These are phyloP conservation scores for Cudoniella acicularis DNA, from an alignment of 495 filamentous ascomycete genomes.

Conservation along the genomic window DNA sequence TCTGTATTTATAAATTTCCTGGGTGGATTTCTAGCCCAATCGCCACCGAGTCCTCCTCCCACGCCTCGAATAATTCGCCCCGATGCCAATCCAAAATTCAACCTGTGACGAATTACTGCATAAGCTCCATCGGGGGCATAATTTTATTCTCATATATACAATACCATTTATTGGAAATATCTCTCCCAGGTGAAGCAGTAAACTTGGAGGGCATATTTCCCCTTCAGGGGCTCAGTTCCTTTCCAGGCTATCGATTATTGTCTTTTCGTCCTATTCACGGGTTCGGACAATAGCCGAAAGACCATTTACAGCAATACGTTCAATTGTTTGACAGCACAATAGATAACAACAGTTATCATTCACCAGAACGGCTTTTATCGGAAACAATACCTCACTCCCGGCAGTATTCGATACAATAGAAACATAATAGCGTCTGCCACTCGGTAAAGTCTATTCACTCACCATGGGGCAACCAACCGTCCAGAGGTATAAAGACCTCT, in stretches of 20 bases:
- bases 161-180: background rate
- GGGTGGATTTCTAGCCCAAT: background rate
- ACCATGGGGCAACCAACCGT: background rate
- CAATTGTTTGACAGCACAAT: background rate
- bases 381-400: background rate
- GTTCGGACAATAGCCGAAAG: slow-evolving; percentile 1
- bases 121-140: slow-evolving; percentile 21
- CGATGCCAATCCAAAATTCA: slow-evolving; percentile 13
- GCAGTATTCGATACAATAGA: background rate
- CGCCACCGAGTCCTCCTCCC: background rate
- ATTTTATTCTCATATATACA: slow-evolving; percentile 25
- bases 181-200: slow-evolving; percentile 5
- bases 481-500: background rate
- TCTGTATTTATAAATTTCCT: background rate
- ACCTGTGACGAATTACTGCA: slow-evolving; percentile 8
- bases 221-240: background rate
- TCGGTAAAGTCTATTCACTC: background rate
- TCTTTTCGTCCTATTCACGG: background rate
- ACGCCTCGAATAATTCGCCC: background rate
- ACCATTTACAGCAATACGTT: background rate
- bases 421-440: background rate
- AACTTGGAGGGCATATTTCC: background rate
- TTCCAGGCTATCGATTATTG: too few species aligned
- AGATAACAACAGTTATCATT: background rate
- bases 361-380: background rate